phyloP scores from a whole-genome alignment of 495 filamentous ascomycete genomes.

The Hyaloscypha finlandica region DNA sequence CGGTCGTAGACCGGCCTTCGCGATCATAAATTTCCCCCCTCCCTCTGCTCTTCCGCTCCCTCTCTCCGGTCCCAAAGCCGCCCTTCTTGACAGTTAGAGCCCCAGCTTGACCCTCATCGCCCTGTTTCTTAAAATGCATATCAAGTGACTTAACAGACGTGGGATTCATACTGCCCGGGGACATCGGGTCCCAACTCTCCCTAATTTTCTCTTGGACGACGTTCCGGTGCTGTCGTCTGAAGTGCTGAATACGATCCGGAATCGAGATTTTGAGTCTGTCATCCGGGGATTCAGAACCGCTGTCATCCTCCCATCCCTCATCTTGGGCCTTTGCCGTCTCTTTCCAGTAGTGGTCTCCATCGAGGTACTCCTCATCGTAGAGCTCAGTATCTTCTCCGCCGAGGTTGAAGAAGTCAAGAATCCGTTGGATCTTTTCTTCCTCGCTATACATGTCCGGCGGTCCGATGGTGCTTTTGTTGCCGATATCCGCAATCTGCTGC shows the following conservation, averaged over 20 bases:
- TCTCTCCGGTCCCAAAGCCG: too few species aligned
- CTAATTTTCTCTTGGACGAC: neutral
- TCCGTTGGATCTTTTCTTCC: neutral
- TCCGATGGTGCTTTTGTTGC: neutral
- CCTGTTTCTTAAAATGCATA: neutral
- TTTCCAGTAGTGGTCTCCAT: constrained; percentile 1
- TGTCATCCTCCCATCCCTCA: constrained; percentile 1
- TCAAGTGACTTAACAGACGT: neutral
- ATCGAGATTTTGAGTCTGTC: neutral
- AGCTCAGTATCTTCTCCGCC: neutral
- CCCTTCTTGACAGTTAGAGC: too few species aligned
- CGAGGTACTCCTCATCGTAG: neutral
- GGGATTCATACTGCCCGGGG: neutral
- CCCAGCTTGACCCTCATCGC: neutral
- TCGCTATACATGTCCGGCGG: neutral
- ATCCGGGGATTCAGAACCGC: neutral
- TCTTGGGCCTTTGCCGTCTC: neutral
- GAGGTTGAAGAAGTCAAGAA: constrained; percentile 1
- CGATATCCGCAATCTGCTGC: neutral
- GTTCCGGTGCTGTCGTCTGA: neutral
- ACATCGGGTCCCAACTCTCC: constrained; percentile 1
- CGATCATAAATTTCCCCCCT: too few species aligned
- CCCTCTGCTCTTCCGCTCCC: too few species aligned
- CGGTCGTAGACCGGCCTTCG: too few species aligned
- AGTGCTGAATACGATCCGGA: neutral